Evolutionary conservation across 768 basidiomycete genomes (phyloP), one percentile per base, ranked within the genome.

Genomic region (Collybia sordida): DNA sequence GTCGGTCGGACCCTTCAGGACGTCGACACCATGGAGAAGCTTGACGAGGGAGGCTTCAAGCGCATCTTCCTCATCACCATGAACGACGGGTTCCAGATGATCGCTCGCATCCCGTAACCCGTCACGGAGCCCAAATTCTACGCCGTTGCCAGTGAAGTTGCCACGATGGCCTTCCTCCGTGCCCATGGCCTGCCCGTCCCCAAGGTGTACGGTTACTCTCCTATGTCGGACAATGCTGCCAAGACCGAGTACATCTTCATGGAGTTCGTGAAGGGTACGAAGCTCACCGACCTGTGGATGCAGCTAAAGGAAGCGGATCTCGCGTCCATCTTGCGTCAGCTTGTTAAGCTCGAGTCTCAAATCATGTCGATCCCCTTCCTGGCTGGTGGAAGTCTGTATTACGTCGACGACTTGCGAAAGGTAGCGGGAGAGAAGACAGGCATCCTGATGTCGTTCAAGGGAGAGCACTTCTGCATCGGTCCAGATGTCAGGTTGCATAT

Each of bases 381-480:
- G 19, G 77, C 73, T 64, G 73, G 77, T 42, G 75, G 78, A 67
- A 76, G 76, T 67, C 66, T 80, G 0, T 80, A 79, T 65, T 80
- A 67, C 45, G 38, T 68, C 7, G 6, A 72, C 11, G 79, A 81
- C 67, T 48, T 80, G 63, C 64, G 72, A 62, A 73, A 72, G 50
- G 57, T 67, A 17, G 59, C 67, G 11, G 59, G 59, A n/a, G n/a
- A n/a, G 63, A 60, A 50, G 51, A 35, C 54, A 52, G 72, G 64
- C 57, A 65, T 79, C 43, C 54, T n/a, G n/a, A n/a, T n/a, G n/a
- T n/a, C 70, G 44, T 64, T 72, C 14, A 51, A 71, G 44, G 69
- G 71, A 64, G 49, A 70, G 63, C 66, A 57, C 45, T 77, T 79
- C 68, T 75, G 71, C 53, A 55, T 78, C 47, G 74, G 75, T 60